Percentiles rank a stretch among this genome's conserved stretches.
phyloP scores from a whole-genome alignment of 768 basidiomycete genomes.

The Russula vinacea region DNA sequence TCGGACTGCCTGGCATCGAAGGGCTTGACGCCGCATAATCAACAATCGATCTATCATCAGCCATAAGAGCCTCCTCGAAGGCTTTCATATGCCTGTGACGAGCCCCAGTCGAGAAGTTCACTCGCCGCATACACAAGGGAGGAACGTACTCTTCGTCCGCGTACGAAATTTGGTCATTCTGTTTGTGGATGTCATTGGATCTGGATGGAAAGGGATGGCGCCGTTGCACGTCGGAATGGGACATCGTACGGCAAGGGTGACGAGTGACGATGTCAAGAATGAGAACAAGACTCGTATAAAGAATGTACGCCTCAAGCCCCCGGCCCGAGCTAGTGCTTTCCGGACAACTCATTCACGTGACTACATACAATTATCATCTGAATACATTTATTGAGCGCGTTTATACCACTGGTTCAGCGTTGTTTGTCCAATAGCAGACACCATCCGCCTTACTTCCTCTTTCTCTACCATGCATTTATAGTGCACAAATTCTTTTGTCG shows the following conservation, averaged over 20 bases:
- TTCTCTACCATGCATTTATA: slow-evolving; percentile 66
- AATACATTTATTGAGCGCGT: slow-evolving; percentile 48
- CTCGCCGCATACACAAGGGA: slow-evolving; percentile 8
- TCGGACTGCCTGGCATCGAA: slow-evolving; percentile 33
- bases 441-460: slow-evolving; percentile 61
- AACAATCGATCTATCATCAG: slow-evolving; percentile 51
- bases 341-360: slow-evolving; percentile 6
- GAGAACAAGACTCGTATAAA: neutral
- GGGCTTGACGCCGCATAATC: slow-evolving; percentile 36
- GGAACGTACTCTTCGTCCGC: slow-evolving; percentile 65
- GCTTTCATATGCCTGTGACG: slow-evolving; percentile 60
- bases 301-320: neutral
- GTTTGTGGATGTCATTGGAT: slow-evolving; percentile 39
- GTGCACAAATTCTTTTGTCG: slow-evolving; percentile 68
- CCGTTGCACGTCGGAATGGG: slow-evolving; percentile 7
- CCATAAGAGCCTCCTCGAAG: slow-evolving; percentile 69
- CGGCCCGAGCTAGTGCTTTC: neutral
- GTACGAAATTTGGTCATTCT: slow-evolving; percentile 38
- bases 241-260: slow-evolving; percentile 9
- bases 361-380: neutral
- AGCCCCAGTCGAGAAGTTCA: neutral
- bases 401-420: slow-evolving; percentile 77
- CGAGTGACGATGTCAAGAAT: neutral
- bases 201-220: slow-evolving; percentile 8
- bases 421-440: slow-evolving; percentile 63